Conservation (phyloP, 2,329 filamentous ascomycete genomes). For the Endoconidiophora laricicola region DNA sequence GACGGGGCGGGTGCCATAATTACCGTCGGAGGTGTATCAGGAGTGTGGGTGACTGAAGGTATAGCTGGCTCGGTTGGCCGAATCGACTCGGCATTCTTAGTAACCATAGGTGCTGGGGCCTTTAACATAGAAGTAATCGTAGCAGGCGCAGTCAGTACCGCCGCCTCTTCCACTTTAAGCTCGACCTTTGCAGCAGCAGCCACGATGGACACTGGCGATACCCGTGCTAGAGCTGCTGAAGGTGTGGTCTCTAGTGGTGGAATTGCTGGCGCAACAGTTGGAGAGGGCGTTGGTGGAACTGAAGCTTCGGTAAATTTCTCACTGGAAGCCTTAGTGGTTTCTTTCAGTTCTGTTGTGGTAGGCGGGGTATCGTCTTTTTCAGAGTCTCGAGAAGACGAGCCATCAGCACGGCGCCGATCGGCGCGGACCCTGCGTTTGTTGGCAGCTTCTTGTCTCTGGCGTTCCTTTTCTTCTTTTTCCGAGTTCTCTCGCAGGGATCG, state of each 20-base stretch:
- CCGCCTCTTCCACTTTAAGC: background rate
- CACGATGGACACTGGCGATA: background rate
- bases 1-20: slow-evolving; percentile 26
- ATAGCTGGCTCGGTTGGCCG: background rate
- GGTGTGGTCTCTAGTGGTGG: background rate
- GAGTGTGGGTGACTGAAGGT: background rate
- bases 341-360: slow-evolving; percentile 17
- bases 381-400: slow-evolving; percentile 29
- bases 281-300: background rate
- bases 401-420: slow-evolving; percentile 66
- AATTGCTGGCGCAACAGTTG: background rate
- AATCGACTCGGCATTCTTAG: slow-evolving; percentile 7
- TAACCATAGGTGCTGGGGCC: background rate
- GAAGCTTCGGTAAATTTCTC: background rate
- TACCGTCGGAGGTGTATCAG: slow-evolving; percentile 21
- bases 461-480: slow-evolving; percentile 58
- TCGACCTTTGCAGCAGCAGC: background rate
- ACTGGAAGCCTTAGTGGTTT: background rate
- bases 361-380: slow-evolving; percentile 20
- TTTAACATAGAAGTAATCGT: background rate
- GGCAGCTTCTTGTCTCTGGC: slow-evolving; percentile 54
- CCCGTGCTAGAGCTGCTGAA: background rate
- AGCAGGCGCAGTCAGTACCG: background rate
- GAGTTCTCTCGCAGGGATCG: slow-evolving; percentile 46
- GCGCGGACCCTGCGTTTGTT: slow-evolving; percentile 68